These are phyloP conservation scores for Camellia sinensis DNA, from an alignment of 148 eudicot genomes.

Conservation along the genomic window DNA sequence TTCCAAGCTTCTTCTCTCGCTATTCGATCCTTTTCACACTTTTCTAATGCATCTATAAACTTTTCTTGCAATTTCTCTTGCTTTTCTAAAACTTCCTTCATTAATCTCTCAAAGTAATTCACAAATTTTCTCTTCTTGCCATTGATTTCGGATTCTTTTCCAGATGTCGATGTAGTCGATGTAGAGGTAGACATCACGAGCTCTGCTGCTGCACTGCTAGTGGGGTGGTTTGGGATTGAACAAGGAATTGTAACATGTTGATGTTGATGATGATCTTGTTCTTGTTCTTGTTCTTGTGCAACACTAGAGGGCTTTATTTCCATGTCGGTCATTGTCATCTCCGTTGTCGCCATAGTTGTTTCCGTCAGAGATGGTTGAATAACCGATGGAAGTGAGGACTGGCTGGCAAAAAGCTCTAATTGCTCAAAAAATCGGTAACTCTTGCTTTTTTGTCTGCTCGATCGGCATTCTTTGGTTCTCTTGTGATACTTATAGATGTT, in stretches of 20 bases:
- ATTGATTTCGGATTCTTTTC: slow-evolving; percentile 40
- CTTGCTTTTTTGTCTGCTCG: slow-evolving; percentile 47
- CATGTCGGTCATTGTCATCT: neutral
- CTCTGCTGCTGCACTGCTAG: slow-evolving; percentile 15
- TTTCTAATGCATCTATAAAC: slow-evolving; percentile 71
- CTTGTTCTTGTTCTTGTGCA: slow-evolving; percentile 18
- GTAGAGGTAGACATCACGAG: slow-evolving; percentile 44
- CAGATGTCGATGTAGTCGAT: slow-evolving; percentile 60
- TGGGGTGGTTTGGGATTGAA: slow-evolving; percentile 19
- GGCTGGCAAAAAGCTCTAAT: slow-evolving; percentile 54
- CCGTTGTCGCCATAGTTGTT: slow-evolving; percentile 17
- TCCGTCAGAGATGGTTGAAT: slow-evolving; percentile 19
- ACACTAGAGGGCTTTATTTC: slow-evolving; percentile 24
- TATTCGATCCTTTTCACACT: slow-evolving; percentile 58
- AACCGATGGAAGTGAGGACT: slow-evolving; percentile 31
- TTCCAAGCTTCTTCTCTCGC: slow-evolving; percentile 84
- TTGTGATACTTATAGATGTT: slow-evolving; percentile 79
- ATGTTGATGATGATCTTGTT: no score
- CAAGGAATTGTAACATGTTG: slow-evolving; percentile 24
- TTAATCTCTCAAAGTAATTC: slow-evolving; percentile 43
- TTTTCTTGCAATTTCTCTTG: slow-evolving; percentile 70
- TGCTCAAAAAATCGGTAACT: slow-evolving; percentile 68
- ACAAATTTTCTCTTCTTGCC: slow-evolving; percentile 55
- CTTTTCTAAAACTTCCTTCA: slow-evolving; percentile 65
- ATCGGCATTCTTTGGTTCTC: slow-evolving; percentile 59